Conservation (phyloP, 345 rosid species). For the Bruguiera sexangula region DNA sequence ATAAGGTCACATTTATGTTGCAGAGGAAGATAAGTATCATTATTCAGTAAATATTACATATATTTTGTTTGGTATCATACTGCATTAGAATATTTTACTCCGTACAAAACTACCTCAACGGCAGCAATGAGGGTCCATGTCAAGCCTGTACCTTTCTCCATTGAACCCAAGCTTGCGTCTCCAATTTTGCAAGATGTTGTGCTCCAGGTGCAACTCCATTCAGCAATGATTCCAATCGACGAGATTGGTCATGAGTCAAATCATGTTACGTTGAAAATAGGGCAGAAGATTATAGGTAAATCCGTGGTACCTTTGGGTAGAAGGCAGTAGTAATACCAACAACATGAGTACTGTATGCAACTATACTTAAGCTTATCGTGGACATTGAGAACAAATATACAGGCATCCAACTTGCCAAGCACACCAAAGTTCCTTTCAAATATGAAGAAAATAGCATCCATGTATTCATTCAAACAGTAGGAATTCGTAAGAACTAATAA, state of each 20-base stretch:
- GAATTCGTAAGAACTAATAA: neutral
- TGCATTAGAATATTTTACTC: neutral
- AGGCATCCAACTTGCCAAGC: slow-evolving; percentile 91
- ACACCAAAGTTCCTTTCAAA: slow-evolving; percentile 76
- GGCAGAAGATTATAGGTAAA: neutral
- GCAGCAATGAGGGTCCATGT: slow-evolving; percentile 81
- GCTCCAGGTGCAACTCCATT: slow-evolving; percentile 99
- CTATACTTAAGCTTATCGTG: slow-evolving; percentile 74
- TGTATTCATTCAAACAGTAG: neutral
- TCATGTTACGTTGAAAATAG: slow-evolving; percentile 5
- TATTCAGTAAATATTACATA: neutral
- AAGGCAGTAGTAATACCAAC: slow-evolving; percentile 94
- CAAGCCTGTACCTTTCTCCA: slow-evolving; percentile 97
- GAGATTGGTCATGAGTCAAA: slow-evolving; percentile 12
- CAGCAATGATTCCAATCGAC: slow-evolving; percentile 58
- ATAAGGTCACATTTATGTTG: slow-evolving; percentile 97
- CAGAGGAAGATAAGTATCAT: slow-evolving; percentile 8
- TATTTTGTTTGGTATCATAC: neutral
- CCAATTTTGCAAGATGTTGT: slow-evolving; percentile 99
- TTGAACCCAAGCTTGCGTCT: slow-evolving; percentile 81
- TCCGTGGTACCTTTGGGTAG: slow-evolving; percentile 62
- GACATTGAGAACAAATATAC: slow-evolving; percentile 74
- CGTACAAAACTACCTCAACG: slow-evolving; percentile 52
- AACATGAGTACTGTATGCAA: slow-evolving; percentile 96
- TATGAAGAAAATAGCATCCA: slow-evolving; percentile 38